Percentiles rank a stretch among this genome's conserved stretches.
These are phyloP conservation scores for Mycena metata DNA, from an alignment of 768 basidiomycete genomes.

Conservation along the genomic window DNA sequence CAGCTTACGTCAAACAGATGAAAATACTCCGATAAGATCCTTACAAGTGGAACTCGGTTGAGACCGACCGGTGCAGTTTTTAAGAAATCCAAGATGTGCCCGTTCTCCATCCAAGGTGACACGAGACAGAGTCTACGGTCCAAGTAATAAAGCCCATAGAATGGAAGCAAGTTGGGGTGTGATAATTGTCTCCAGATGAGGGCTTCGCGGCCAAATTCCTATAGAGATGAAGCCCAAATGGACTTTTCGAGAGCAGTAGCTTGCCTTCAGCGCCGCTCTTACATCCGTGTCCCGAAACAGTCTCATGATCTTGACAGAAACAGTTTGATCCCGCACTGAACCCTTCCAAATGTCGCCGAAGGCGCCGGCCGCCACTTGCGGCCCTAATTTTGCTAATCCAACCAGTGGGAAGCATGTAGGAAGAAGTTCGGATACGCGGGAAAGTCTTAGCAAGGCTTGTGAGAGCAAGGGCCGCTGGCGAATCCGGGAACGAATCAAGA, in stretches of 20 bases:
- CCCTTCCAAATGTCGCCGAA: background rate
- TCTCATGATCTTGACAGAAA: background rate
- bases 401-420: background rate
- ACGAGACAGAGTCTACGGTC: background rate
- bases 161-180: background rate
- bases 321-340: background rate
- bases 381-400: background rate
- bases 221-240: background rate
- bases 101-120: background rate
- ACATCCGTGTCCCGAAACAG: background rate
- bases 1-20: no score
- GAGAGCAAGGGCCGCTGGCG: background rate
- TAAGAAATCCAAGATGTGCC: no score
- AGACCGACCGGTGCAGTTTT: no score
- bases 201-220: background rate
- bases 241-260: no score
- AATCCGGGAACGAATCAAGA: background rate
- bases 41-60: no score
- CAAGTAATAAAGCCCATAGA: conserved; percentile 1
- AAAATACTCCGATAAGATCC: no score
- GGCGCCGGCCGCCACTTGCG: background rate
- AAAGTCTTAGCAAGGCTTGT: background rate
- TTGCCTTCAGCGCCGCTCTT: background rate
- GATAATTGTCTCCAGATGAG: background rate
- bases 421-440: background rate